Base-by-base conservation (phyloP, 345 rosid species). In the Hibiscus tridactylites region DNA sequence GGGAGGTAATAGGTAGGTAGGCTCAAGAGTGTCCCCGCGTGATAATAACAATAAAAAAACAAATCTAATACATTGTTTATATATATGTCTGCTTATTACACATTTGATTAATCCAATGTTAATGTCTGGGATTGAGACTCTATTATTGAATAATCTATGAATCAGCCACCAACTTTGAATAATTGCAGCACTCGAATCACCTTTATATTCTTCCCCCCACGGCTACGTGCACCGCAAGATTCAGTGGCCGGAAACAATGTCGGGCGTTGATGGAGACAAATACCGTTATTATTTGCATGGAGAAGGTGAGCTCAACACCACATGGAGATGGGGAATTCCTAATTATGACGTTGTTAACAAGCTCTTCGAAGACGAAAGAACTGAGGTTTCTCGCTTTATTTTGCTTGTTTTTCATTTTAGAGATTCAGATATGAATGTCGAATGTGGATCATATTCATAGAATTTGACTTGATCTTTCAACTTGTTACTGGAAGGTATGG, bases 281-380 rank as follows among this genome's bases (percentile, higher is more conserved):
- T 62, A 62, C 9, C 67, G 47, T 35, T 62, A 15, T 35, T 62
- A 17, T 62, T n/a, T 35, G 47, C 67, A 62, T 37, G 67, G 28
- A n/a, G 49, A 62, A 62, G 49, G 28, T 3, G 67, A 82, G 76
- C 81, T 79, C 76, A 79, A 82, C 75, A 83, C 89, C 35, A 72
- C 69, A 31, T 88, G 89, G 93, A 81, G 83, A 50, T 76, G 50
- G 24, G 89, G 89, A 10, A 70, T 65, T 46, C 91, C 93, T 0
- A 85, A 82, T 64, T 88, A 81, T 33, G 88, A 87, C n/a, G 61
- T 21, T 10, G 91, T 87, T 50, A 76, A 88, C 83, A 80, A 81
- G 74, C 87, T 88, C 77, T 88, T 88, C 35, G 88, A 85, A 69
- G 75, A 88, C 67, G 93, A 86, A 68, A 72, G 85, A 71, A 86